Base-by-base conservation (phyloP, 1,139 yeast genomes). In the Pichia sp. region DNA sequence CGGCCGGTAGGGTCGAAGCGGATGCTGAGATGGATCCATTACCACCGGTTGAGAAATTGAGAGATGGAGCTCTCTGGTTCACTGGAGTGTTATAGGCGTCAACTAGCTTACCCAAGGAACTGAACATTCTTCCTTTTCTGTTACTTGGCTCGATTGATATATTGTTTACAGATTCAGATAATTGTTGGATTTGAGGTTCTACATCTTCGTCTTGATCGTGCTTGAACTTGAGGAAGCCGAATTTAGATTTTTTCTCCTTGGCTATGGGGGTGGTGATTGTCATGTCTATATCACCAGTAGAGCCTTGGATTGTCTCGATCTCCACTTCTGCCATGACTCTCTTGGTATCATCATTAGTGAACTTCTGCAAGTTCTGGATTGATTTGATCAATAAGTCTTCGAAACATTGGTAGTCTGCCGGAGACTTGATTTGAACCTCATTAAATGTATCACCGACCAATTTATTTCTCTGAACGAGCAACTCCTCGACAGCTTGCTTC, bases 301-400 rank as follows among this genome's bases (percentile, higher is more conserved):
- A 92, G 58, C 85, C 82, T 68, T 90, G 95, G 61, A 95, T 90
- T 17, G 95, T 83, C 68, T 93, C 97, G 53, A 92, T 84, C 63
- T 87, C 95, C 16, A 92, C 98, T 65, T 90, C 96, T 31, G 84
- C 80, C 54, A 78, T 77, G 41, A 92, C 84, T 59, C 96, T 79
- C 49, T 73, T 72, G 4, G 89, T 84, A 67, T 95, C 99, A 59
- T 85, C 84, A 49, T 79, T 75, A 61, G 93, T 79, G 61, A 90
- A 87, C 46, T 79, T 79, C 54, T 83, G 79, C 55, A 91, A 74
- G 2, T 81, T 69, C n/a, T 73, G 66, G 47, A 91, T 73, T 48
- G 87, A 80, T 45, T 78, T 76, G 48, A 76, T 74, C 54, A 92
- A 67, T 45, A 81, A 71, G 10, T 81, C 79, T 58, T 86, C 88